These are phyloP conservation scores for Inga laurina DNA, from an alignment of 306 rosid species.

Conservation along the genomic window DNA sequence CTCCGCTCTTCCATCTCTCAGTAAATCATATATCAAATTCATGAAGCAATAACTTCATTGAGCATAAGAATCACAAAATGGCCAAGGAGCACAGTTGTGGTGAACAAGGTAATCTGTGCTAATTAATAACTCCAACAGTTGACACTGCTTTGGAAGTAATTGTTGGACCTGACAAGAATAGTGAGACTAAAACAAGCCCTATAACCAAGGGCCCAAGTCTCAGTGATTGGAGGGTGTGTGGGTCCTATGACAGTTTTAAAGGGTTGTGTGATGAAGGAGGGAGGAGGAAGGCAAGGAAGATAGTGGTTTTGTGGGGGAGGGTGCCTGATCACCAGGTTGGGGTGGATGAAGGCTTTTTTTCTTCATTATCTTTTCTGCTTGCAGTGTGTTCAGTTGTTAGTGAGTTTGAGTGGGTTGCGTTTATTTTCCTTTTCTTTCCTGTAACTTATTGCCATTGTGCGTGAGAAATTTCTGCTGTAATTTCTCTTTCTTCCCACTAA, in stretches of 20 bases:
- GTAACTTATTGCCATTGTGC: background rate
- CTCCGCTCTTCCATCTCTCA: background rate
- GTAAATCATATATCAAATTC: background rate
- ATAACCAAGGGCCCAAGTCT: background rate
- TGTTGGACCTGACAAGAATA: background rate
- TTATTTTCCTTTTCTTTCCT: background rate
- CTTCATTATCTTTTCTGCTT: background rate
- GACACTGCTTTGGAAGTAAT: background rate
- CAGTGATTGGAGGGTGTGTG: background rate
- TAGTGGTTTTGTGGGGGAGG: background rate
- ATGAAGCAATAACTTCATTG: background rate
- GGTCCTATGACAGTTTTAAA: background rate
- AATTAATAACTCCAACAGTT: slow-evolving; percentile 1
- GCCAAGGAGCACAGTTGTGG: background rate
- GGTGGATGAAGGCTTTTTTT: background rate
- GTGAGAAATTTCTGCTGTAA: background rate
- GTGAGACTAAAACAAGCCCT: background rate
- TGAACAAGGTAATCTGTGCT: slow-evolving; percentile 24
- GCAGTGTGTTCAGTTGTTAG: background rate
- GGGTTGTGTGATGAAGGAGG: background rate
- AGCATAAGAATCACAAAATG: background rate
- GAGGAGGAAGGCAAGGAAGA: background rate
- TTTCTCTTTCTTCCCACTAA: background rate
- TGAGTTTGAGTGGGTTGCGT: background rate
- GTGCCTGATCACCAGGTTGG: background rate